phyloP scores from a whole-genome alignment of 768 basidiomycete species.

The Leccinum boreale region DNA sequence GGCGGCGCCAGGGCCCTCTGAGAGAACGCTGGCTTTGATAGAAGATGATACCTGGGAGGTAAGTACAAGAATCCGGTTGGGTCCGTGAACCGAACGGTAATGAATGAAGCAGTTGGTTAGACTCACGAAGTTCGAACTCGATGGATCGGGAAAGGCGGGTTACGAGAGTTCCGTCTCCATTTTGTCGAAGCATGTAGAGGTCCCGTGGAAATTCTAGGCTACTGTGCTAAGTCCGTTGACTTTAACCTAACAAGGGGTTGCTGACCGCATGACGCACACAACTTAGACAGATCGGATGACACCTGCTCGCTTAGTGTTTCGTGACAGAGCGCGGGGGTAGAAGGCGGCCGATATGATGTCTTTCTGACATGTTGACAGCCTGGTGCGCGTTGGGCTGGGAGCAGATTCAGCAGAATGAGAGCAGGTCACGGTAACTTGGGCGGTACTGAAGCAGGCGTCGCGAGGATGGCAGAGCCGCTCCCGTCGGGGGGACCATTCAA shows the following conservation, averaged over 20 bases:
- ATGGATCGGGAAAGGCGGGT: not conserved
- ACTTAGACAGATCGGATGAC: not conserved
- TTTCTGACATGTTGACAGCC: not conserved
- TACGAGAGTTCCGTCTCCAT: not conserved
- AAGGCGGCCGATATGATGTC: not conserved
- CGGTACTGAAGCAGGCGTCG: not conserved
- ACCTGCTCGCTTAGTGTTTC: not conserved
- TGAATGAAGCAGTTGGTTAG: not conserved
- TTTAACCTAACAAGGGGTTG: not conserved
- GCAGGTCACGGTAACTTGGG: not conserved
- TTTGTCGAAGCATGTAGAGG: not conserved
- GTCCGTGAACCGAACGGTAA: not conserved
- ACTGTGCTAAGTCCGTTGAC: not conserved
- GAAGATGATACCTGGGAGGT: not conserved
- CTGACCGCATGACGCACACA: not conserved
- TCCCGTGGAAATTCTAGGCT: not conserved
- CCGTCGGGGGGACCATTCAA: too few species aligned
- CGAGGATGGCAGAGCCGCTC: not conserved
- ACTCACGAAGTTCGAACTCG: not conserved
- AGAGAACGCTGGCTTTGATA: not conserved
- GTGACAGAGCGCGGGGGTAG: not conserved
- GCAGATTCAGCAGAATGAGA: not conserved
- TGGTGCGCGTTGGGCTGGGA: not conserved
- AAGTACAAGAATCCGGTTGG: not conserved
- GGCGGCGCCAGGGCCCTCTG: not conserved